Evolutionary conservation across 345 rosid genomes (phyloP).

Genomic region (Hypericum perforatum): DNA sequence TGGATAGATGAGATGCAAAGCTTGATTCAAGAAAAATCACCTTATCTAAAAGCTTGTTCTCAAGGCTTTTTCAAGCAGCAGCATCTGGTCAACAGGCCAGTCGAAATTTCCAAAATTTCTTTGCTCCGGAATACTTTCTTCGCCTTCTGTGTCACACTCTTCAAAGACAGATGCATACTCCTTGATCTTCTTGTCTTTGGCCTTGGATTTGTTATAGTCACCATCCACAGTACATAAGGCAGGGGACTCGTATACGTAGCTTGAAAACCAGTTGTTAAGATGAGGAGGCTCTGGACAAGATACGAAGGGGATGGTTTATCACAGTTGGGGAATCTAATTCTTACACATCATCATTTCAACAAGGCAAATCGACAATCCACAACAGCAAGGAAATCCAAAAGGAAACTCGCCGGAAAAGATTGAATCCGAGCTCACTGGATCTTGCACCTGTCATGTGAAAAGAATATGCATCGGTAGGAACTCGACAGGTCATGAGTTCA

Average conservation of each 20-base stretch:
- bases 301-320: slow-evolving; percentile 28
- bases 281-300: slow-evolving; percentile 47
- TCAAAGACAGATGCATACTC: slow-evolving; percentile 13
- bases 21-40: slow-evolving; percentile 11
- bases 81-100: not conserved
- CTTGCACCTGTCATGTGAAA: too few relatives aligned
- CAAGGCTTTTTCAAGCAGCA: not conserved
- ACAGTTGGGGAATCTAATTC: too few relatives aligned
- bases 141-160: slow-evolving; percentile 6
- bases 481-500: too few relatives aligned
- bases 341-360: too few relatives aligned
- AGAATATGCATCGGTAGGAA: too few relatives aligned
- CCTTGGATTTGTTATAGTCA: slow-evolving; percentile 12
- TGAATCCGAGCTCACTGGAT: too few relatives aligned
- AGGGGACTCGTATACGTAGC: slow-evolving; percentile 54
- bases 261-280: slow-evolving; percentile 49
- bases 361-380: too few relatives aligned
- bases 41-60: slow-evolving; percentile 3
- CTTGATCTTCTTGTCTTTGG: slow-evolving; percentile 20
- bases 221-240: slow-evolving; percentile 32
- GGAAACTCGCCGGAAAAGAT: too few relatives aligned
- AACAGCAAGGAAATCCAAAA: too few relatives aligned
- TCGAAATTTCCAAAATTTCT: not conserved
- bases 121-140: slow-evolving; percentile 9
- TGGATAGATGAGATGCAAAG: not conserved